Conservation (phyloP, 2,329 filamentous ascomycete genomes). For the Pseudogymnoascus sp. region DNA sequence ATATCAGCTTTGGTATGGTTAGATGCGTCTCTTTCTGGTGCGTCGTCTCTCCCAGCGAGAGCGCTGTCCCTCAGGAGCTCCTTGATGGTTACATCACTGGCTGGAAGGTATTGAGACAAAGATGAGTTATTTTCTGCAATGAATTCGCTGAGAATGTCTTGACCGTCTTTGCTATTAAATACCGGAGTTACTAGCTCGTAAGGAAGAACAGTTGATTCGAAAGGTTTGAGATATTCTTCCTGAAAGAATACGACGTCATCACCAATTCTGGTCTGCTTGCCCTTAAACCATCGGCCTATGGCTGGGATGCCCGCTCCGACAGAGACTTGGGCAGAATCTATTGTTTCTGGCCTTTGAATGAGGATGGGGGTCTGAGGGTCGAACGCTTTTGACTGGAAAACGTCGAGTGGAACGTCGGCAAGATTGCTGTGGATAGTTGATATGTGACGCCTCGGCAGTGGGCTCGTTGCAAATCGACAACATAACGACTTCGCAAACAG, state of each 20-base stretch:
- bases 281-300: conserved; percentile 51
- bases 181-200: conserved; percentile 44
- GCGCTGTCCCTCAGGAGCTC: conserved; percentile 1
- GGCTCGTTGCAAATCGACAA: neutral
- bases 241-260: conserved; percentile 2
- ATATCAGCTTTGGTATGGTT: neutral
- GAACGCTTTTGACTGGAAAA: conserved; percentile 50
- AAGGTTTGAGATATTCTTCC: conserved; percentile 32
- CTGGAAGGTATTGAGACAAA: conserved; percentile 10
- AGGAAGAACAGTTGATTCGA: conserved; percentile 45
- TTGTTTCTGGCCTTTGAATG: conserved; percentile 30
- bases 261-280: neutral
- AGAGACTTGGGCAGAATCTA: conserved; percentile 14
- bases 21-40: neutral
- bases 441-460: neutral
- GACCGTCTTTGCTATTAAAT: neutral
- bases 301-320: conserved; percentile 44
- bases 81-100: conserved; percentile 20
- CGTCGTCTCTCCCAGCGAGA: neutral
- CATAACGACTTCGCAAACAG: neutral
- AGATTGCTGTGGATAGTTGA: conserved; percentile 13
- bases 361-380: conserved; percentile 44
- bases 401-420: conserved; percentile 28
- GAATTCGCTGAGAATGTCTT: neutral
- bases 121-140: neutral